These are phyloP conservation scores for Paramecium sonneborni DNA, from an alignment of 73 alveolate genomes.

Conservation along the genomic window DNA sequence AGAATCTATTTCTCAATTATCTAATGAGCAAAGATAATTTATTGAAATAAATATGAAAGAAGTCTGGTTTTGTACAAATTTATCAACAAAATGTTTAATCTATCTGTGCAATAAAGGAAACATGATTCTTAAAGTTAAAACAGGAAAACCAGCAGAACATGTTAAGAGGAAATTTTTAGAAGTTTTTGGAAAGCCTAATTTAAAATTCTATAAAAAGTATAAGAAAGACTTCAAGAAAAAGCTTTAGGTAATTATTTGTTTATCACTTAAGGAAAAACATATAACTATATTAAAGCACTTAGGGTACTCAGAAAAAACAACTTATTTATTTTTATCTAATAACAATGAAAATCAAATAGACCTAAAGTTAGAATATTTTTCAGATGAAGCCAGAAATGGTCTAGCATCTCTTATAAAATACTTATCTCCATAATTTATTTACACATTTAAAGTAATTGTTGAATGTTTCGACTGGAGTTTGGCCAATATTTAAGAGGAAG, in stretches of 20 bases:
- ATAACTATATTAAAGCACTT: background rate
- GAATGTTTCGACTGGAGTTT: background rate
- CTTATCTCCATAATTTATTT: background rate
- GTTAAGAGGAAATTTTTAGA: background rate
- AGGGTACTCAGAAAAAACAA: constrained; percentile 1
- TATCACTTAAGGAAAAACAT: background rate
- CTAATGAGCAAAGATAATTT: background rate
- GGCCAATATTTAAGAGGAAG: background rate
- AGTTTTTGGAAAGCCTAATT: background rate
- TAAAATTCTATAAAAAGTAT: background rate
- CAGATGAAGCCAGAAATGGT: background rate
- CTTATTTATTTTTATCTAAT: background rate
- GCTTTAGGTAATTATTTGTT: background rate
- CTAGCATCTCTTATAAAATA: background rate
- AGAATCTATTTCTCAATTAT: background rate
- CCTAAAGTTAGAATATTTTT: background rate
- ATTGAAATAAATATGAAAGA: background rate
- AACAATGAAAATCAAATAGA: background rate
- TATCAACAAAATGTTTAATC: background rate
- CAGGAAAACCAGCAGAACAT: background rate
- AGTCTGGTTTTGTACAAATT: background rate
- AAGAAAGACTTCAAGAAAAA: background rate
- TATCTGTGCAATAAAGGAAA: background rate
- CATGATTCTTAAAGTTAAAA: background rate
- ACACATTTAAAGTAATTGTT: background rate